Base-by-base conservation (phyloP, 768 basidiomycete genomes). In the Auriscalpium microsporum region DNA sequence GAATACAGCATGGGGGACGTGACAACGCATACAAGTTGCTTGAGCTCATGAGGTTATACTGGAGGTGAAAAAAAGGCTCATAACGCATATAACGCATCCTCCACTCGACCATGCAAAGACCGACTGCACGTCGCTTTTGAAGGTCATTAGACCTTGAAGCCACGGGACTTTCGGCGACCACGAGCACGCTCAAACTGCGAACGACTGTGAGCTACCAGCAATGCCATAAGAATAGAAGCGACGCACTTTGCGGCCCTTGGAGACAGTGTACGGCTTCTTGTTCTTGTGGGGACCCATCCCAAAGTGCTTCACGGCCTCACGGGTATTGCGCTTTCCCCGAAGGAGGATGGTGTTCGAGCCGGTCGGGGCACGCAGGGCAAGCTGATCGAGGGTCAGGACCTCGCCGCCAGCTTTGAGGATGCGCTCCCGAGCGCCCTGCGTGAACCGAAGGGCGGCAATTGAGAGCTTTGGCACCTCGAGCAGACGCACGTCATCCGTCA, bases 231-330 rank as follows among this genome's bases (percentile, higher is more conserved):
- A 44, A 10, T n/a, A 9, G 6, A 36, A 11, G 7, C 34, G 36
- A 67, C 72, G 44, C 65, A 86, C 85, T 75, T 96, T 97, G 83
- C 94, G 90, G 60, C 96, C 95, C 79, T 95, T 96, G 70, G 92
- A 94, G 67, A 77, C 79, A 48, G 94, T 90, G 78, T 93, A 89
- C 48, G 96, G 96, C 78, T 94, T 96, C 82, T 95, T 97, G 86
- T 96, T 79, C 77, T 97, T 92, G 86, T 94, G 91, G 55, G 94
- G 94, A 62, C 87, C 91, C 90, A 91, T 91, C 74, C 95, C 95
- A 72, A 97, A 97, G 82, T 98, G 95, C 73, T 91, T 94, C 78
- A 89, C 84, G 50, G 94, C 90, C 74, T 98, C 96, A 61, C 96
- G 84, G 56, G 89, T 79, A 72, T 85, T 96, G 82, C 86, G 86